phyloP scores from a whole-genome alignment of 805 yeast genomes.

The Candida mattraensis region DNA sequence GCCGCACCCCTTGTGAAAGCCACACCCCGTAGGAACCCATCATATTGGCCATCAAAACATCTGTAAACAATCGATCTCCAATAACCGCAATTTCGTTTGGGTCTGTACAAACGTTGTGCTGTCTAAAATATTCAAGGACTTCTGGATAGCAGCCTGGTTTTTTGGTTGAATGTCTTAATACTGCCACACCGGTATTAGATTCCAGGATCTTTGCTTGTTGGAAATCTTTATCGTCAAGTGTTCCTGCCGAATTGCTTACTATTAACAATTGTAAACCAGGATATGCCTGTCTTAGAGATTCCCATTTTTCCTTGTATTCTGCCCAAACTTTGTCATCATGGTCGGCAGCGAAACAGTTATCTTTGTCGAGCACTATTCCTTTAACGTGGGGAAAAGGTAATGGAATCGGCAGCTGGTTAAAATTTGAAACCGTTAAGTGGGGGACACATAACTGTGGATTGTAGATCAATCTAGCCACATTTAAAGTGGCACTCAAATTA shows the following conservation, averaged over 20 bases:
- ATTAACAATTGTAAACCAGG: constrained; percentile 67
- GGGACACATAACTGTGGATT: constrained; percentile 75
- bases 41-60: constrained; percentile 88
- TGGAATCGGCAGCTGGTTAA: constrained; percentile 32
- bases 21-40: constrained; percentile 89
- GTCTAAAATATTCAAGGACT: constrained; percentile 57
- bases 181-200: constrained; percentile 62
- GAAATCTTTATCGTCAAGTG: constrained; percentile 64
- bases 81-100: constrained; percentile 76
- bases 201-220: constrained; percentile 65
- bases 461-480: constrained; percentile 55
- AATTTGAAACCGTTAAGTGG: constrained; percentile 57
- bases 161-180: constrained; percentile 69
- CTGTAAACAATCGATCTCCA: constrained; percentile 92
- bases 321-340: constrained; percentile 81
- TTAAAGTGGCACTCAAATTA: constrained; percentile 76
- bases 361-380: constrained; percentile 88
- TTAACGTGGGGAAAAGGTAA: constrained; percentile 43
- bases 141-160: constrained; percentile 81
- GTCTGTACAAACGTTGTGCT: constrained; percentile 42
- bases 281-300: constrained; percentile 48
- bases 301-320: constrained; percentile 60
- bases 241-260: constrained; percentile 93
- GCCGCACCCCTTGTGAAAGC: constrained; percentile 74
- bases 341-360: constrained; percentile 89